Evolutionary conservation across 257 asterid species (phyloP).

Genomic region (Salvia miltiorrhiza): DNA sequence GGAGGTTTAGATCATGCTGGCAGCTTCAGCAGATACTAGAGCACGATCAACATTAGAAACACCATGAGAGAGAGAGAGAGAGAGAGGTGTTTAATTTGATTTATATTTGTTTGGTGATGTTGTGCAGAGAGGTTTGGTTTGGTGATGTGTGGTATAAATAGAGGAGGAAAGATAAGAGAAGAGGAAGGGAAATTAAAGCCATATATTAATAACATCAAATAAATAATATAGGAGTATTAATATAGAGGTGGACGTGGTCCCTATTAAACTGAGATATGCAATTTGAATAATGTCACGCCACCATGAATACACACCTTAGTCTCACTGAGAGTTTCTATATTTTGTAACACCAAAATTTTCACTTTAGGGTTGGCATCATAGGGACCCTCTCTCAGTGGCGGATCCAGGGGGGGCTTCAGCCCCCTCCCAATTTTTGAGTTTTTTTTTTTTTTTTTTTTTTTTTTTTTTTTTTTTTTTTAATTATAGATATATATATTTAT

Average conservation of each 20-base stretch:
- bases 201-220: slow-evolving; percentile 28
- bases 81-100: background rate
- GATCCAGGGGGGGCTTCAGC: no score
- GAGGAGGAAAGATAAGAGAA: slow-evolving; percentile 18
- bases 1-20: slow-evolving; percentile 82
- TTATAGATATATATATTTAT: no score
- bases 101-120: background rate
- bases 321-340: slow-evolving; percentile 26
- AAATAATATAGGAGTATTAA: slow-evolving; percentile 20
- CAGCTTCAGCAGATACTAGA: slow-evolving; percentile 67
- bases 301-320: slow-evolving; percentile 32
- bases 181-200: background rate
- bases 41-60: slow-evolving; percentile 21
- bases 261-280: slow-evolving; percentile 20
- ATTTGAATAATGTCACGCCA: slow-evolving; percentile 49
- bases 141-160: slow-evolving; percentile 29
- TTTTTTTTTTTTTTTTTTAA: no score
- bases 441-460: no score
- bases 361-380: slow-evolving; percentile 42
- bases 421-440: no score
- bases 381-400: no score
- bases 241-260: slow-evolving; percentile 41
- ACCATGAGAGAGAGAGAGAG: background rate
- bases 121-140: background rate
- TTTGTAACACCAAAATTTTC: slow-evolving; percentile 28